Evolutionary conservation across 2,329 filamentous ascomycete species (phyloP).

Genomic region (Torrubiella hemipterigena): DNA sequence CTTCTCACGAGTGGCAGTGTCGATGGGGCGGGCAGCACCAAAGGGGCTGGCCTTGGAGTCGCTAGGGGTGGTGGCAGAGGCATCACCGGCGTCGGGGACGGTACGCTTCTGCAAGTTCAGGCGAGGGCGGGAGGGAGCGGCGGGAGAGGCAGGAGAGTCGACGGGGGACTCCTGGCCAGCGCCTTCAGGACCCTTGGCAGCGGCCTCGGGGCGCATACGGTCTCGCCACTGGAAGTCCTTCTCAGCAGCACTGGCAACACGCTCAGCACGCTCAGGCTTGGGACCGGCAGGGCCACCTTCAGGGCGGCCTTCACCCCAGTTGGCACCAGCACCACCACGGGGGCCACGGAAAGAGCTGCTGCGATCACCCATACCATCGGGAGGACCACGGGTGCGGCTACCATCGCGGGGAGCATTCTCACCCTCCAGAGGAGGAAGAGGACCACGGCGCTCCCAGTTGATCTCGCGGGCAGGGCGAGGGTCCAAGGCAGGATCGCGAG

Average conservation of each 20-base stretch:
- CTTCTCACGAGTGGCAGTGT: constrained; percentile 79
- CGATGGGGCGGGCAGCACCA: constrained; percentile 84
- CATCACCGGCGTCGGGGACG: constrained; percentile 58
- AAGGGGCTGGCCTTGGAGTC: constrained; percentile 87
- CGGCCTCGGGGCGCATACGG: constrained; percentile 76
- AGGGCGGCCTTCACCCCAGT: no score
- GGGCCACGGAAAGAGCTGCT: constrained; percentile 47
- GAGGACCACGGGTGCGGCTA: constrained; percentile 36
- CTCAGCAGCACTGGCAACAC: constrained; percentile 76
- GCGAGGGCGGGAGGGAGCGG: constrained; percentile 56
- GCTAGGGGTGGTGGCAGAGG: constrained; percentile 33
- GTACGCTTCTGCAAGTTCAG: constrained; percentile 87
- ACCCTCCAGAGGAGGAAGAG: constrained; percentile 60
- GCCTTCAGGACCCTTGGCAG: constrained; percentile 50
- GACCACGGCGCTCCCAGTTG: constrained; percentile 93
- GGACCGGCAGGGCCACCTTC: constrained; percentile 65
- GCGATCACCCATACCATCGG: constrained; percentile 42
- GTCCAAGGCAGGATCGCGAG: constrained; percentile 48
- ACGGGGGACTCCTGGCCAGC: constrained; percentile 63
- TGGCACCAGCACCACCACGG: no score
- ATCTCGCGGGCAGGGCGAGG: constrained; percentile 57
- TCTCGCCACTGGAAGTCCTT: constrained; percentile 87
- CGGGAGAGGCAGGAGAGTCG: constrained; percentile 29
- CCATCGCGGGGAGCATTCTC: constrained; percentile 44
- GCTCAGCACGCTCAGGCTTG: constrained; percentile 49